Conservation (phyloP, 345 rosid species). For the Eucalyptus sp. region DNA sequence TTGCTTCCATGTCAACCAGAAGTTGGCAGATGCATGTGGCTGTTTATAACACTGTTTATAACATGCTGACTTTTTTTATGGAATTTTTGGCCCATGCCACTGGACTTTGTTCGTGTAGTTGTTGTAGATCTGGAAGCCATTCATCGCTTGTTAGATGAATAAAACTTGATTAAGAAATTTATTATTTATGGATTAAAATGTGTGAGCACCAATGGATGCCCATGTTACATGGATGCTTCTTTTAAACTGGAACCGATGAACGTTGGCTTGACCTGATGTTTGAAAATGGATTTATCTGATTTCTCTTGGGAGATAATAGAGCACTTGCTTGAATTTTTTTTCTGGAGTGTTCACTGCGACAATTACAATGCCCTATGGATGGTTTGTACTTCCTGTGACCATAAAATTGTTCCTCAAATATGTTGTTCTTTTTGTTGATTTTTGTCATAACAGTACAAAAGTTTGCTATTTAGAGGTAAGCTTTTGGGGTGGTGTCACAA, state of each 20-base stretch:
- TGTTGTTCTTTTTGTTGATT: background rate
- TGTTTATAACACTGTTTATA: background rate
- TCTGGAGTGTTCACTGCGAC: background rate
- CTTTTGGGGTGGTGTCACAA: background rate
- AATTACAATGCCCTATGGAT: background rate
- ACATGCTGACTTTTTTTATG: background rate
- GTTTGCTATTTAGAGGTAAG: background rate
- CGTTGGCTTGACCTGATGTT: background rate
- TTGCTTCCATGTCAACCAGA: background rate
- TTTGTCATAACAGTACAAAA: background rate
- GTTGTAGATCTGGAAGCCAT: background rate
- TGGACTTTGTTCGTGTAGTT: background rate
- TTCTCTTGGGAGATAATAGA: background rate
- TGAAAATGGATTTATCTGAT: background rate
- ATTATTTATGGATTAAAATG: background rate
- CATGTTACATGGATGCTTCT: background rate
- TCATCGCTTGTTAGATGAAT: background rate
- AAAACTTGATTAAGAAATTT: background rate
- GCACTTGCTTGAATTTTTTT: background rate
- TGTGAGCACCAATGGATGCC: background rate
- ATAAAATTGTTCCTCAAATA: background rate
- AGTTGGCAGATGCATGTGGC: background rate
- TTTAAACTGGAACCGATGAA: background rate
- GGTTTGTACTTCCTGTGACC: background rate
- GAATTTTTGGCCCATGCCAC: background rate